phyloP scores from a whole-genome alignment of 179 eudicot species.

The Heliamphora ciliata region DNA sequence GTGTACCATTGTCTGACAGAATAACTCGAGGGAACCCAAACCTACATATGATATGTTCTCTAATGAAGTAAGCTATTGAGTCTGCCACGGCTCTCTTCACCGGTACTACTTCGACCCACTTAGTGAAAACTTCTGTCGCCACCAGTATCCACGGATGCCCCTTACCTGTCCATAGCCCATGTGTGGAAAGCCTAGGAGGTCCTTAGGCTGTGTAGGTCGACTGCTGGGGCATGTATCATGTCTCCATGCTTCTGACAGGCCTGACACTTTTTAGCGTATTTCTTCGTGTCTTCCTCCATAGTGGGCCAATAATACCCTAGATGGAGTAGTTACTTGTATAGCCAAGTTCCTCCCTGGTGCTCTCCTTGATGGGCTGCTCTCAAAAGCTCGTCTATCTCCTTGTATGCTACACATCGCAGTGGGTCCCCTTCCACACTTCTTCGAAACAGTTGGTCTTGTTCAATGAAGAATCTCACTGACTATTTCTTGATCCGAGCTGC shows the following conservation, averaged over 20 bases:
- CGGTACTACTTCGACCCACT: background rate
- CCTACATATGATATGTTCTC: background rate
- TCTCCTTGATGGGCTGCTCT: background rate
- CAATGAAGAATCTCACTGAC: background rate
- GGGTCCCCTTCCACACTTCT: background rate
- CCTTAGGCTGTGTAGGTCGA: background rate
- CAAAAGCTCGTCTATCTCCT: fast-evolving
- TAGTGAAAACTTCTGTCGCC: background rate
- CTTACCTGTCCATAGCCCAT: background rate
- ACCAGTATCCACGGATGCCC: background rate
- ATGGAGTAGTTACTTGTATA: background rate
- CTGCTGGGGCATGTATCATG: background rate
- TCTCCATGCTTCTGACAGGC: background rate
- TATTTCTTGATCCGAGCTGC: too few relatives aligned
- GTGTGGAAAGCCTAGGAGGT: background rate
- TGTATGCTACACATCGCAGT: background rate
- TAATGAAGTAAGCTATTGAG: background rate
- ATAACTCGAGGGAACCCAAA: background rate
- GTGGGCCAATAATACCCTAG: background rate
- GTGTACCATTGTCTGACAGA: background rate
- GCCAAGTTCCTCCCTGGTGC: background rate
- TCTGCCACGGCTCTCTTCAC: background rate
- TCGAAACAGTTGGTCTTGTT: background rate
- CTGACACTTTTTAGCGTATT: background rate
- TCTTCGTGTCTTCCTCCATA: background rate